These are phyloP conservation scores for Phialophora chinensis DNA, from an alignment of 2,329 filamentous ascomycete species.

Conservation along the genomic window DNA sequence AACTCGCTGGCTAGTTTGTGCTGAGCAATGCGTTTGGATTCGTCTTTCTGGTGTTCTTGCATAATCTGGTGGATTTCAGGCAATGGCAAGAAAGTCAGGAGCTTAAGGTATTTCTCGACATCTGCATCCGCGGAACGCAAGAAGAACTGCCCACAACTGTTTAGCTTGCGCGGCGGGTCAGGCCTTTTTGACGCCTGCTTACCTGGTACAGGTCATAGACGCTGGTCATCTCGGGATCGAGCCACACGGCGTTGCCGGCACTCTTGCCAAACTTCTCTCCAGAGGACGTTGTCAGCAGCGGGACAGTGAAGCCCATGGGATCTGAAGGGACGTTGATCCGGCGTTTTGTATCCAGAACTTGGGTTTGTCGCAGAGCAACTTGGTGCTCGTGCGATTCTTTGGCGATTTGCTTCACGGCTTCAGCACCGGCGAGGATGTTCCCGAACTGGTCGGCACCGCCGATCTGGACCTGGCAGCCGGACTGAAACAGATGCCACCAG, in stretches of 20 bases:
- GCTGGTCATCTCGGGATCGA: constrained; percentile 79
- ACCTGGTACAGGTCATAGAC: constrained; percentile 83
- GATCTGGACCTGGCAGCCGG: constrained; percentile 80
- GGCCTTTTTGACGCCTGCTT: constrained; percentile 34
- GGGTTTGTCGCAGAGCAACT: constrained; percentile 30
- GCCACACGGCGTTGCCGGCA: constrained; percentile 91
- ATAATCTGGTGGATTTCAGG: constrained; percentile 71
- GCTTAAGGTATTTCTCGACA: constrained; percentile 79
- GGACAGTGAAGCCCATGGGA: constrained; percentile 87
- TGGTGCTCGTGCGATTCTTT: constrained; percentile 57
- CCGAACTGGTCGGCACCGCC: constrained; percentile 96
- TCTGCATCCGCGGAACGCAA: constrained; percentile 80
- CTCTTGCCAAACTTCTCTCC: constrained; percentile 95
- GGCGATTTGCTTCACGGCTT: constrained; percentile 78
- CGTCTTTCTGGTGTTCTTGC: constrained; percentile 69
- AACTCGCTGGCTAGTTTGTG: constrained; percentile 84
- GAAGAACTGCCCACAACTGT: constrained; percentile 69
- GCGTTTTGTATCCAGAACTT: constrained; percentile 24
- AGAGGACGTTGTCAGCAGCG: constrained; percentile 81
- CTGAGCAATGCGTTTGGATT: constrained; percentile 77
- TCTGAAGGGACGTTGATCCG: constrained; percentile 44
- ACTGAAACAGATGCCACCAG: constrained; percentile 85
- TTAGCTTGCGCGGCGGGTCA: background rate
- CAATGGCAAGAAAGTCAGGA: constrained; percentile 87
- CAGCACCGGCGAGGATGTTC: constrained; percentile 90